A percentile compares a stretch with the other conserved stretches of the same genome.
phyloP scores from a whole-genome alignment of 2,329 filamentous ascomycete genomes.

The Cytospora schulzeri region DNA sequence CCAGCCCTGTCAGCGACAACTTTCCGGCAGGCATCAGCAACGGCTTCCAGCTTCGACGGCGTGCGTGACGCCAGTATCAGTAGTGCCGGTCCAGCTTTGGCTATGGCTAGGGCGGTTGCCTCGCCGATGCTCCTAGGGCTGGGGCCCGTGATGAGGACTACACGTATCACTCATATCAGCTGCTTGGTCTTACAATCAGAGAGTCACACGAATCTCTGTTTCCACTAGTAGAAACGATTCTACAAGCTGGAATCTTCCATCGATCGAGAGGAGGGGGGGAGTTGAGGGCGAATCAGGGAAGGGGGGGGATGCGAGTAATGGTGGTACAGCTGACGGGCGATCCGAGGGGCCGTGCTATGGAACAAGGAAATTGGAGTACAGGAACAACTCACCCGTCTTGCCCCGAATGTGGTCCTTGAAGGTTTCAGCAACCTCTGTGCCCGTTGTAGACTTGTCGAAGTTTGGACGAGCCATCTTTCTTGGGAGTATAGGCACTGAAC shows the following conservation, averaged over 20 bases:
- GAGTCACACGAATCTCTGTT: neutral
- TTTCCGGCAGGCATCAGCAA: conserved; percentile 31
- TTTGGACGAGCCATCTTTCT: conserved; percentile 4
- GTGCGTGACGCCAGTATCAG: conserved; percentile 45
- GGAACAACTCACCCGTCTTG: conserved; percentile 23
- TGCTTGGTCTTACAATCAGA: conserved; percentile 12
- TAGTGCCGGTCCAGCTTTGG: conserved; percentile 36
- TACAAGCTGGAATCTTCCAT: neutral
- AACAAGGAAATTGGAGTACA: neutral
- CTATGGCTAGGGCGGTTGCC: conserved; percentile 39
- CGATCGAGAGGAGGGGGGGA: neutral
- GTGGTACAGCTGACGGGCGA: conserved; percentile 17
- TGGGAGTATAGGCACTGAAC: neutral
- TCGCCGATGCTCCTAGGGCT: conserved; percentile 41
- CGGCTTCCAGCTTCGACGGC: conserved; percentile 37
- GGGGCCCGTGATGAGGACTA: conserved; percentile 45
- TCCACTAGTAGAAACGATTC: neutral
- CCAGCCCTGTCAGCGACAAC: conserved; percentile 4
- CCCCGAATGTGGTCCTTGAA: conserved; percentile 27
- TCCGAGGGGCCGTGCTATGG: conserved; percentile 12
- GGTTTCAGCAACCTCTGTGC: conserved; percentile 27
- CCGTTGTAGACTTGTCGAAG: conserved; percentile 24
- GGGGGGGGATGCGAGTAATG: conserved; percentile 4
- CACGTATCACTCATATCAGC: neutral
- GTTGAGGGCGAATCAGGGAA: conserved; percentile 6